Evolutionary conservation across 495 filamentous ascomycete genomes (phyloP), one percentile per base, ranked within the genome.

Genomic region (Hyaloscypha bicolor): DNA sequence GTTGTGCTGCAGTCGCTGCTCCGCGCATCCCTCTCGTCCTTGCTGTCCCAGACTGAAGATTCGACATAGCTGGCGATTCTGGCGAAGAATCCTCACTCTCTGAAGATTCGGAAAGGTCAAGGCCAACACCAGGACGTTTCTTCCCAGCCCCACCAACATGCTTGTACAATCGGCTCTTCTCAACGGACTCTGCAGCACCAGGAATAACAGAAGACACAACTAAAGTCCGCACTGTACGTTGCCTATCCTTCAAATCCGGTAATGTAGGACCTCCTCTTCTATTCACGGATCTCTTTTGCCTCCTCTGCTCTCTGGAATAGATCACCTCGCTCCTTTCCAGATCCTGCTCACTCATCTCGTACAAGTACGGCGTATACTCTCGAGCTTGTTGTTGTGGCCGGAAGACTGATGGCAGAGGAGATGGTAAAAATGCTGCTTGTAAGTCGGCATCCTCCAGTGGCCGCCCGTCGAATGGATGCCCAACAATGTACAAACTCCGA

Each of bases 201-300:
- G 95, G 95, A 51, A 99, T 83, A 32, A 95, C 91, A 5, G 90
- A 91, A 25, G 95, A 97, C 3, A 99, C 93, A 64, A 98, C 85
- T 69, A 96, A 81, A 0, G 93, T 96, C 16, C 95, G 87, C 63
- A 97, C 93, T 2, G 94, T 97, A 51, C 93, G 86, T 75, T 92
- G 93, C 45, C 94, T 86, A 72, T 99, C 96, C 75, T 97, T 98
- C 35, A 99, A 86, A 79, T 99, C 95, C 14, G 95, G 95, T 48
- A 99, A 80, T 64, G 92, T 89, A n/a, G 96, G 95, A 1, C 95
- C 95, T 66, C 95, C 95, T 62, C 95, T 88, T 57, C 95, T 87
- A 74, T 97, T 97, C 63, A 97, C 91, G 5, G 94, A 97, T 45
- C 95, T 88, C 80, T 98, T 97, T 79, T 97, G 93, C 59, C 94